A percentile compares a stretch with the other conserved stretches of the same genome.
These are phyloP conservation scores for Xylaria venustula DNA, from an alignment of 495 filamentous ascomycete genomes.

Conservation along the genomic window DNA sequence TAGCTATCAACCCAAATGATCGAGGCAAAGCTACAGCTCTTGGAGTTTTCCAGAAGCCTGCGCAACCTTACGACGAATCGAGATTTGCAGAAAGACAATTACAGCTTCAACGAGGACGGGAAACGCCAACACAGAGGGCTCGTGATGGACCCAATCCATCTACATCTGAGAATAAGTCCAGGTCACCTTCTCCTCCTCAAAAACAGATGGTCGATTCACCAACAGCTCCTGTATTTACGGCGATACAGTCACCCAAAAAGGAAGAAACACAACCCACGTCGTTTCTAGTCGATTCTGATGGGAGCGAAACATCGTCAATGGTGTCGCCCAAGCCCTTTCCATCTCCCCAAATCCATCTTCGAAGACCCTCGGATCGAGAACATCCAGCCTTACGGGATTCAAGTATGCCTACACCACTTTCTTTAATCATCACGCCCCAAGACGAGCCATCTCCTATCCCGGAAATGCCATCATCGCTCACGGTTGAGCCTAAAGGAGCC, in stretches of 20 bases:
- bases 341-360: conserved; percentile 28
- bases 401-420: conserved; percentile 35
- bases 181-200: conserved; percentile 32
- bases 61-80: conserved; percentile 73
- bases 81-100: conserved; percentile 80
- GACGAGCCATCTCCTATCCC: conserved; percentile 24
- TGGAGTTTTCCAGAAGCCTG: conserved; percentile 80
- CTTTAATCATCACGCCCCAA: conserved; percentile 22
- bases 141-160: conserved; percentile 33
- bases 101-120: conserved; percentile 69
- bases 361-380: conserved; percentile 43
- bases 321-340: conserved; percentile 15
- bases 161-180: conserved; percentile 25
- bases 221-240: conserved; percentile 8
- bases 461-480: conserved; percentile 20
- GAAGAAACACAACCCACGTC: conserved; percentile 43
- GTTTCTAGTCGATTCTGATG: conserved; percentile 34
- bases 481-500: conserved; percentile 23
- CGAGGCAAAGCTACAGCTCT: conserved; percentile 82
- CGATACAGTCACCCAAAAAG: conserved; percentile 20
- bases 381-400: conserved; percentile 46
- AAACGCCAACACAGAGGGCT: conserved; percentile 41
- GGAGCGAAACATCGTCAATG: conserved; percentile 26
- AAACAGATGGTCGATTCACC: conserved; percentile 21
- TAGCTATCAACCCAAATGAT: conserved; percentile 72